phyloP scores from a whole-genome alignment of 805 yeast genomes.

The Lachancea mirantina region DNA sequence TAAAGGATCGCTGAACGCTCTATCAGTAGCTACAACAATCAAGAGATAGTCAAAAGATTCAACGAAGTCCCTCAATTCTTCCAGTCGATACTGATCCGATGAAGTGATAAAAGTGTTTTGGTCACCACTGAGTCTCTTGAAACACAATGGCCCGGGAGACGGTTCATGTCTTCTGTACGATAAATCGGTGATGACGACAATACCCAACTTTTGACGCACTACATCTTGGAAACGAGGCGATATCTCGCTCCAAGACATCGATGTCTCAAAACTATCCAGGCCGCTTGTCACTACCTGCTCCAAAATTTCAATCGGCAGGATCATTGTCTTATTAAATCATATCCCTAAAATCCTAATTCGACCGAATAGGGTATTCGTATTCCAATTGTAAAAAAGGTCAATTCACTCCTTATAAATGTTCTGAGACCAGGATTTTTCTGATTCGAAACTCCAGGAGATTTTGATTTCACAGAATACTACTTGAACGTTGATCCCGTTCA shows the following conservation, averaged over 20 bases:
- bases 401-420: too few species aligned
- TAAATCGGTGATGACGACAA: constrained; percentile 15
- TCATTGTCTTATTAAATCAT: constrained; percentile 1
- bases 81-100: constrained; percentile 12
- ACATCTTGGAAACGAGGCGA: constrained; percentile 11
- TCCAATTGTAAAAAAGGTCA: too few species aligned
- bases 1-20: constrained; percentile 20
- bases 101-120: constrained; percentile 12
- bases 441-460: too few species aligned
- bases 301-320: constrained; percentile 23
- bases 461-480: too few species aligned
- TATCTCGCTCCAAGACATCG: constrained; percentile 21
- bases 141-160: constrained; percentile 10
- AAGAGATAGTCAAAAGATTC: constrained; percentile 12
- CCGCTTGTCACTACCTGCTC: constrained; percentile 19
- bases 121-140: constrained; percentile 11
- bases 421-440: too few species aligned
- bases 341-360: too few species aligned
- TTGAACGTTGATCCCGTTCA: too few species aligned
- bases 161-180: neutral
- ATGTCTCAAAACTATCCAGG: constrained; percentile 19
- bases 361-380: too few species aligned
- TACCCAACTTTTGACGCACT: constrained; percentile 17
- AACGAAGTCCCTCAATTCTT: constrained; percentile 10
- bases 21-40: constrained; percentile 18